Base-by-base conservation (phyloP, 2,329 filamentous ascomycete species). In the Diplodia corticola region DNA sequence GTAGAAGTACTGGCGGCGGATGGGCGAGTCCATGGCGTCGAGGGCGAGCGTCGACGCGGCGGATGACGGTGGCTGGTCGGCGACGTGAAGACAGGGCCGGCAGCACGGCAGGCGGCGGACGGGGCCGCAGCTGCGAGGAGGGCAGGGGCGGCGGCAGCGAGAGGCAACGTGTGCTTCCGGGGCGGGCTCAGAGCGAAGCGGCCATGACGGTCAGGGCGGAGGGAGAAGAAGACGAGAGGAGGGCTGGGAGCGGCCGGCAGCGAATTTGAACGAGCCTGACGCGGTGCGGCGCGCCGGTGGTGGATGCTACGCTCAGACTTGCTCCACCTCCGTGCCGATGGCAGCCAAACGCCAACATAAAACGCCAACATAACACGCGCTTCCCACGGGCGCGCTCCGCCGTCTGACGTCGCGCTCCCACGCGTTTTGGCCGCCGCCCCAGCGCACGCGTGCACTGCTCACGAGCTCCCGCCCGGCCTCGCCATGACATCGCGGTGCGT, bases 1-100 rank as follows among this genome's bases (percentile, higher is more conserved):
- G 69, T 73, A 75, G 64, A 68, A 64, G 64, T 70, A 66, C 68
- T 66, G 68, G 66, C 71, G 71, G 70, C 65, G 69, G 22, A 73
- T 73, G 44, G 74, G 75, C 37, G 69, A 70, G 71, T 77, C 72
- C 76, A 78, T 78, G 48, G 63, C 69, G 73, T 68, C 44, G 67
- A 69, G 66, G 64, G 68, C 20, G 15, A 50, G 37, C 61, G 63
- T 28, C 64, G 68, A 76, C 75, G 76, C 74, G 74, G 28, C 64
- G 68, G 65, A 63, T 61, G 49, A 69, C 69, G 64, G 70, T 73
- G 73, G 75, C 72, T 73, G 70, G 71, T 69, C 70, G 57, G 68
- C 67, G 40, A 51, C 55, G 55, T 60, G 54, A 44, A 44, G 54
- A 57, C 54, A 28, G 30, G 30, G 28, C 30, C 51, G 51, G 20